Evolutionary conservation across 2,329 filamentous ascomycete species (phyloP).

Genomic region (Exserohilum rostratum): DNA sequence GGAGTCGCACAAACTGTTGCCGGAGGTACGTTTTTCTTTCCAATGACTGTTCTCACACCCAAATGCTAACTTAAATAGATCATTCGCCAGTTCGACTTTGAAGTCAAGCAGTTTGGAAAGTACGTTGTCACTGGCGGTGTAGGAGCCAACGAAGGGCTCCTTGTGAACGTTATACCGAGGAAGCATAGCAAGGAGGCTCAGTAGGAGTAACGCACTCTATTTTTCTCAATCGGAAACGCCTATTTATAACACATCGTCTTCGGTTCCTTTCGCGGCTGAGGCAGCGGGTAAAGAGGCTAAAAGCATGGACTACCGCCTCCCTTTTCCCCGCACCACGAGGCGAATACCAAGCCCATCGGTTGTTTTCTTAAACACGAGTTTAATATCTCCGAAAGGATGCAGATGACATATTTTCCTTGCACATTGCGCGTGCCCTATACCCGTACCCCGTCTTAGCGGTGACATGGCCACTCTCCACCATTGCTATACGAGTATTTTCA

Average conservation of each 20-base stretch:
- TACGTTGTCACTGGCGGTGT: constrained; percentile 41
- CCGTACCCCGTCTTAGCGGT: background rate
- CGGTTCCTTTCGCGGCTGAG: no score
- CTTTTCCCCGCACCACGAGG: background rate
- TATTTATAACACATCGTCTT: no score
- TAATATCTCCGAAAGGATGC: constrained; percentile 19
- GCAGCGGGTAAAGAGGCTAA: constrained; percentile 1
- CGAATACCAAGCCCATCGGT: constrained; percentile 1
- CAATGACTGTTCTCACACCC: background rate
- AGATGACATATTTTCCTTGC: background rate
- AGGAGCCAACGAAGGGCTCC: constrained; percentile 35
- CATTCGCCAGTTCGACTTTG: constrained; percentile 37
- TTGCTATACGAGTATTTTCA: background rate
- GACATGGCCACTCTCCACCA: background rate
- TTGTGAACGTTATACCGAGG: constrained; percentile 18
- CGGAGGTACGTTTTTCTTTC: constrained; percentile 33
- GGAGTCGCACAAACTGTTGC: constrained; percentile 42
- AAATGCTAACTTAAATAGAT: constrained; percentile 19
- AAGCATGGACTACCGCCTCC: background rate
- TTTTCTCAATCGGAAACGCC: no score
- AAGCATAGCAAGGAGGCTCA: background rate
- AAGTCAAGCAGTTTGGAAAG: constrained; percentile 28
- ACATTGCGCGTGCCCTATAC: background rate
- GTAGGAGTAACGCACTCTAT: no score
- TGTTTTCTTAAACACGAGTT: constrained; percentile 8